Conservation (phyloP, 768 basidiomycete genomes). For the Ramaria rubella region DNA sequence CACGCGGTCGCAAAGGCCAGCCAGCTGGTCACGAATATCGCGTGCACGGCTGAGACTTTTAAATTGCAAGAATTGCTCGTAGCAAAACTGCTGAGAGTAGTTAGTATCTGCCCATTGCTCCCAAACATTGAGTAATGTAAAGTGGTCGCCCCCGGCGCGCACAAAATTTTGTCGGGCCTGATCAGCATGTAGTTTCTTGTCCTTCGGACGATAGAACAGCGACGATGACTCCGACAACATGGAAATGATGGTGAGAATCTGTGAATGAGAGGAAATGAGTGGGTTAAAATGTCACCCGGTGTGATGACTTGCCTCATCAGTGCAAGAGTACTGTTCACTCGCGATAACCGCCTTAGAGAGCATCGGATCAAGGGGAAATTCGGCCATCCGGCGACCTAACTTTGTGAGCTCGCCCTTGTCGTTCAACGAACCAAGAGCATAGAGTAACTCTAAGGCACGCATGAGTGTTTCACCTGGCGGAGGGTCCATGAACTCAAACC, state of each 20-base stretch:
- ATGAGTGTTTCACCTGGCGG: conserved; percentile 98
- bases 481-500: conserved; percentile 97
- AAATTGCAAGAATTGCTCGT: conserved; percentile 92
- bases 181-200: conserved; percentile 96
- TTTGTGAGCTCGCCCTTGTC: conserved; percentile 97
- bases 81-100: conserved; percentile 95
- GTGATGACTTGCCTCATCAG: conserved; percentile 74
- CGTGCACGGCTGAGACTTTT: conserved; percentile 91
- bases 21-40: conserved; percentile 94
- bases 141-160: conserved; percentile 93
- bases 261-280: background rate
- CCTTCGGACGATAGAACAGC: conserved; percentile 94
- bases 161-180: conserved; percentile 97
- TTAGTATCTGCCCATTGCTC: conserved; percentile 99
- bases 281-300: background rate
- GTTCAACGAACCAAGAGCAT: conserved; percentile 93
- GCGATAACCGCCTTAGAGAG: conserved; percentile 93
- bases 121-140: conserved; percentile 95
- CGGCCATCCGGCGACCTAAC: conserved; percentile 93
- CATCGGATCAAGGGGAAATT: conserved; percentile 99
- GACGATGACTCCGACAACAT: conserved; percentile 97
- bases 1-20: conserved; percentile 92
- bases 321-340: conserved; percentile 89
- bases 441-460: conserved; percentile 86
- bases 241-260: conserved; percentile 94